Conservation (phyloP, 495 filamentous ascomycete species). For the Penicillium salamii region DNA sequence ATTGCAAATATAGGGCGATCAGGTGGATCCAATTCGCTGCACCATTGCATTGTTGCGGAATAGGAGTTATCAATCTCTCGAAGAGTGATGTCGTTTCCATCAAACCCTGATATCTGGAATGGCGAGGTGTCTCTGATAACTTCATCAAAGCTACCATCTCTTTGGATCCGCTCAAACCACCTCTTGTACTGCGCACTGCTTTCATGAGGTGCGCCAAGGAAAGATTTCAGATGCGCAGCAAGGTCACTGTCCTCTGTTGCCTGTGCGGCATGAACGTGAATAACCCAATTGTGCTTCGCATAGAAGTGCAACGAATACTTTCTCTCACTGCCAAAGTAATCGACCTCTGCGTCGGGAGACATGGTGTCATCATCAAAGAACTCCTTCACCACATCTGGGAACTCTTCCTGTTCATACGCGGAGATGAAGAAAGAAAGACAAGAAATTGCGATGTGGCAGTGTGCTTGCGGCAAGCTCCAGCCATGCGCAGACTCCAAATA, state of each 20-base stretch:
- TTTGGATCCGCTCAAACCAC: constrained; percentile 17
- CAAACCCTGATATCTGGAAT: background rate
- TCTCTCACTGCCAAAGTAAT: no score
- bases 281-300: constrained; percentile 22
- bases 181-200: constrained; percentile 27
- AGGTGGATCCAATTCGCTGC: background rate
- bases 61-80: background rate
- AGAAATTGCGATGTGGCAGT: constrained; percentile 13
- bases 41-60: background rate
- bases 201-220: constrained; percentile 26
- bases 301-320: constrained; percentile 21
- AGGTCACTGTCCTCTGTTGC: constrained; percentile 10
- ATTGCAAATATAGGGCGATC: constrained; percentile 17
- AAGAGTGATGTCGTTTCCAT: background rate
- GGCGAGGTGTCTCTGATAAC: background rate
- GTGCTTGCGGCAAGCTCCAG: constrained; percentile 2
- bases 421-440: constrained; percentile 6
- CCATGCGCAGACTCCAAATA: constrained; percentile 19
- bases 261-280: constrained; percentile 18
- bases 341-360: no score
- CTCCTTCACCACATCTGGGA: no score
- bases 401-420: background rate
- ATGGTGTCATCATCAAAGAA: background rate
- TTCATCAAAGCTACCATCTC: background rate
- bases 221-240: constrained; percentile 18